Evolutionary conservation across 78 protist genomes (phyloP), one percentile per base, ranked within the genome.

Genomic region (Dictyostelium capitatum): DNA sequence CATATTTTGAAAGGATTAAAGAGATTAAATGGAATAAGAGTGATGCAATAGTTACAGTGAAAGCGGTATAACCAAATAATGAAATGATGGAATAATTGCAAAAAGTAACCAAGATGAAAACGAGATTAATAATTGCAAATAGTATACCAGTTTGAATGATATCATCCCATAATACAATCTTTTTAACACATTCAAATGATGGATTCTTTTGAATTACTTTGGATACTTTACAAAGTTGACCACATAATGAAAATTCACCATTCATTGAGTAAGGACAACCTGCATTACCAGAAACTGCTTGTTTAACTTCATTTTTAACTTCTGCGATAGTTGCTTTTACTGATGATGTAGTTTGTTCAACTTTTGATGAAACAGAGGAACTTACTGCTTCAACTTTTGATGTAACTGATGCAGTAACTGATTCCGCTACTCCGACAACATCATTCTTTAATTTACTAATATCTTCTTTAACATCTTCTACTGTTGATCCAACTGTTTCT

Each of bases 201-300:
- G 93, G 93, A 43, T 75, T 46, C 57, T 46, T 65, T 51, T 77
- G 25, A 15, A 87, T 2, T 3, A 80, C 84, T 6, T 37, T 77
- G 20, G 28, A 11, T 3, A 87, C 28, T 56, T 87, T 87, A 14
- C 72, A 69, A 25, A 64, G 37, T 59, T 87, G 83, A 37, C 51
- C 37, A 50, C 93, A 87, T 9, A 87, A 64, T 48, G 93, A 87
- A 48, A 28, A 59, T 30, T 87, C 84, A 53, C 93, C 93, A 50
- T 43, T 41, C 30, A 78, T 43, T 30, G 84, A 74, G 64, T 74
- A 74, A 77, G 93, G 93, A 8, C 93, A 87, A 77, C 93, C 78
- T 14, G 57, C 6, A 0, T 20, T 23, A 25, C 47, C 30, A 62
- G 87, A 80, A 23, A 67, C 47, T 43, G 74, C 54, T 46, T 67